phyloP scores from a whole-genome alignment of 306 rosid genomes.

The Neltuma alba region DNA sequence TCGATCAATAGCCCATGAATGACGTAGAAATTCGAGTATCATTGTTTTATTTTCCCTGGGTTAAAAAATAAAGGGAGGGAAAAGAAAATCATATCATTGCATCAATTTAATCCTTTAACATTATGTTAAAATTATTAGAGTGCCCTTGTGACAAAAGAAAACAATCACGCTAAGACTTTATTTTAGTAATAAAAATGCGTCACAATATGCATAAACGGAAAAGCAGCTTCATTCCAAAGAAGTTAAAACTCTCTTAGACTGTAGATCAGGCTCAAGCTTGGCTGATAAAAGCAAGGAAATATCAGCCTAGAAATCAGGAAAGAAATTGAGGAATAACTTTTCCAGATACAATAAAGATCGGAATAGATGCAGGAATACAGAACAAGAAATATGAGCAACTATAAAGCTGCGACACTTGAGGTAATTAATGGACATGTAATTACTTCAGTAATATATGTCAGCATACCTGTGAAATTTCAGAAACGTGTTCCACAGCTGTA shows the following conservation, averaged over 20 bases:
- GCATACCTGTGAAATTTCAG: constrained; percentile 75
- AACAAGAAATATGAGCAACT: background rate
- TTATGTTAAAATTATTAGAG: constrained; percentile 1
- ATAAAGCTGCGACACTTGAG: background rate
- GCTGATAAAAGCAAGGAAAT: constrained; percentile 10
- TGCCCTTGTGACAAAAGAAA: background rate
- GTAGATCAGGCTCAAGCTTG: constrained; percentile 15
- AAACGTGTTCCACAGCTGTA: constrained; percentile 75
- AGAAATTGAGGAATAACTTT: constrained; percentile 5
- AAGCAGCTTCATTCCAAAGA: constrained; percentile 12
- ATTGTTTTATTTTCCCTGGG: constrained; percentile 74
- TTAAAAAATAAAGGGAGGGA: constrained; percentile 28
- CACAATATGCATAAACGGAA: constrained; percentile 23
- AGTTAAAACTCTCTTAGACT: background rate
- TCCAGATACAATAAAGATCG: constrained; percentile 24
- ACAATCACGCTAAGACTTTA: background rate
- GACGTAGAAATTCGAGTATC: constrained; percentile 72
- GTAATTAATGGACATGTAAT: constrained; percentile 24
- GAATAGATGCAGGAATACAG: constrained; percentile 12
- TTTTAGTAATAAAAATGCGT: background rate
- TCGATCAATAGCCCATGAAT: constrained; percentile 77
- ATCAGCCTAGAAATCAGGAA: background rate
- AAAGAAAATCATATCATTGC: constrained; percentile 1
- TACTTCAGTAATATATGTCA: constrained; percentile 20
- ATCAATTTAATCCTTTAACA: constrained; percentile 9